Percentiles rank a stretch among this genome's conserved stretches.
phyloP scores from a whole-genome alignment of 148 eudicot species.

The Cornus kousa region DNA sequence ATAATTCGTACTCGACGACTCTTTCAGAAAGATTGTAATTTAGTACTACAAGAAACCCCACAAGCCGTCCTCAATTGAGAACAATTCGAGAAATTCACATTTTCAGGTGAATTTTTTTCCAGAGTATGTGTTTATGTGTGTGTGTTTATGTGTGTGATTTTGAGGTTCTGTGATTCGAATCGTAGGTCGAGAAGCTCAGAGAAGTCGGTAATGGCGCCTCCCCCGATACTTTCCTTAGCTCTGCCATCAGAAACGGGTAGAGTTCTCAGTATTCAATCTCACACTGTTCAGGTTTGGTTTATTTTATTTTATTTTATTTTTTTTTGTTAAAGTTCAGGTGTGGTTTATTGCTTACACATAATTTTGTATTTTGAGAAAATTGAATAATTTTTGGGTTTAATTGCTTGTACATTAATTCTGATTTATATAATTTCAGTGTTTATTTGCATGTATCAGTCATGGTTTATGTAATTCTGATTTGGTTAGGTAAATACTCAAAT shows the following conservation, averaged over 20 bases:
- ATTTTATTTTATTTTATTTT: too few species aligned
- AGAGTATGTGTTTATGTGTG: background rate
- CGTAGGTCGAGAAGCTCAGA: slow-evolving; percentile 32
- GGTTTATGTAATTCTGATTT: background rate
- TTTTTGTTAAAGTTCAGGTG: too few species aligned
- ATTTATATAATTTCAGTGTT: background rate
- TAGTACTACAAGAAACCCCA: background rate
- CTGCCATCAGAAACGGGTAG: slow-evolving; percentile 92
- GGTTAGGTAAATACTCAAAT: too few species aligned
- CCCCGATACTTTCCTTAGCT: slow-evolving; percentile 75
- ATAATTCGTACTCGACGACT: background rate
- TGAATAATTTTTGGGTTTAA: background rate
- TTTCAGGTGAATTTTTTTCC: slow-evolving; percentile 25
- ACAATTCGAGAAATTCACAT: slow-evolving; percentile 2
- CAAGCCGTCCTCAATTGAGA: slow-evolving; percentile 9
- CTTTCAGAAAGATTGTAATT: too few species aligned
- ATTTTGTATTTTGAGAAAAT: background rate
- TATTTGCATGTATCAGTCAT: background rate
- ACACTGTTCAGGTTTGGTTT: slow-evolving; percentile 80
- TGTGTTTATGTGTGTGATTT: background rate
- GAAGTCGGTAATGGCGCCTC: slow-evolving; percentile 49
- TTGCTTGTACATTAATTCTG: background rate
- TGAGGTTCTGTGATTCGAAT: background rate
- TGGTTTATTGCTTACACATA: background rate
- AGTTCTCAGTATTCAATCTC: slow-evolving; percentile 96